Percentiles rank a stretch among this genome's conserved stretches.
phyloP scores from a whole-genome alignment of 2,329 filamentous ascomycete species.

The Pestalotiopsis sp. region DNA sequence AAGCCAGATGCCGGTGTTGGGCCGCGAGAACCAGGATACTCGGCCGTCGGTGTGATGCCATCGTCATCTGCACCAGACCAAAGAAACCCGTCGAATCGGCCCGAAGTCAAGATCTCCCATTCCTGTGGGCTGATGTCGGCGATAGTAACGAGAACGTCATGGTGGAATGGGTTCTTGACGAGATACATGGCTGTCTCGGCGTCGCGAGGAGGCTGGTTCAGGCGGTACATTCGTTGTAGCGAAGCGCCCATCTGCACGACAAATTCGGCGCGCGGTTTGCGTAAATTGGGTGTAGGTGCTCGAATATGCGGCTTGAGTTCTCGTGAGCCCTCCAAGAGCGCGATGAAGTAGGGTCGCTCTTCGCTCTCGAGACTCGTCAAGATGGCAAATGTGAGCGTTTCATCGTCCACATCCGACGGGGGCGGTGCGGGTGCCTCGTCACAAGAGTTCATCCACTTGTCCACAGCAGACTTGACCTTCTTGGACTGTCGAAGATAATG shows the following conservation, averaged over 20 bases:
- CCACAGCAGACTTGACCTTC: constrained; percentile 89
- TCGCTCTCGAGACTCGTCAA: constrained; percentile 80
- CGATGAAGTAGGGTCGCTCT: constrained; percentile 80
- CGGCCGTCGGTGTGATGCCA: constrained; percentile 38
- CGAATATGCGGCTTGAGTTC: constrained; percentile 59
- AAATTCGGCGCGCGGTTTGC: constrained; percentile 70
- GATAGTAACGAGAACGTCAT: constrained; percentile 85
- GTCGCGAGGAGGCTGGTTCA: constrained; percentile 74
- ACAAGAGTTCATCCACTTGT: constrained; percentile 85
- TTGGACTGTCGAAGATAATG: constrained; percentile 91
- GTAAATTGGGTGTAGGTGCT: constrained; percentile 67
- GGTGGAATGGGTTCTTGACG: constrained; percentile 78
- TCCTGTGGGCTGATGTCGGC: constrained; percentile 89
- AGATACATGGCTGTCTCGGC: constrained; percentile 86
- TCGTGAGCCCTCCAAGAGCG: constrained; percentile 67
- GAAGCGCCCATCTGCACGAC: constrained; percentile 76
- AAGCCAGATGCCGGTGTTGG: constrained; percentile 56
- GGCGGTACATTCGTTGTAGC: constrained; percentile 82
- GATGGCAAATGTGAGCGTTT: constrained; percentile 92
- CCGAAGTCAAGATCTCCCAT: constrained; percentile 94
- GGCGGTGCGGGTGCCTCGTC: constrained; percentile 73
- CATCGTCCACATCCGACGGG: constrained; percentile 89
- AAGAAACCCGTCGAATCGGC: constrained; percentile 92
- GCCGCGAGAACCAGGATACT: constrained; percentile 49
- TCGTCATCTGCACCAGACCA: constrained; percentile 85